Evolutionary conservation across 2,329 filamentous ascomycete species (phyloP), one percentile per base, ranked within the genome.

Genomic region (Fusarium illudens): DNA sequence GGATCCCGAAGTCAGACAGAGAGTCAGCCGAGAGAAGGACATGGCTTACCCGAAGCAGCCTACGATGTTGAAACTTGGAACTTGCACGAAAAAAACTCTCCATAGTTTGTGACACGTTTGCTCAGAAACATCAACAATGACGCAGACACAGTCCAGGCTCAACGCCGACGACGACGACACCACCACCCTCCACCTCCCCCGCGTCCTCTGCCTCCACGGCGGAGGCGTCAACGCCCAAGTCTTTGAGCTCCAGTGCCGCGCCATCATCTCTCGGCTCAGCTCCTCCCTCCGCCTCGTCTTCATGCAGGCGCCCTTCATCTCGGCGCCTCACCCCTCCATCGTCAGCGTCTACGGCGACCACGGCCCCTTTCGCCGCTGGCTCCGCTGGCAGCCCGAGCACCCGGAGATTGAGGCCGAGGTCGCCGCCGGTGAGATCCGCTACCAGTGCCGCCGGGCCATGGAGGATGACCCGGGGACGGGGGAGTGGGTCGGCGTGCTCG

Each of bases 201-300:
- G 91, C 62, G 88, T 94, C 70, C 89, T 94, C 70, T 94, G 91
- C 79, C 87, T 94, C n/a, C 92, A 94, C 77, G 92, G 92, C 75
- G 92, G 91, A 72, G 92, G 92, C 64, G 88, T 90, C 67, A 93
- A 91, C 73, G 89, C 85, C n/a, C 75, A 83, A 37, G 87, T 93
- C 76, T 94, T 94, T 81, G 81, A 84, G 64, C 77, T 85, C 11
- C 92, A 94, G 79, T 87, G 88, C 70, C 90, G 92, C 65, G 81
- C 81, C 66, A 71, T 87, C 56, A 76, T 78, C 51, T 68, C 75
- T 29, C 76, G 74, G 25, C 84, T 93, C 1, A 75, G 79, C 44
- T 76, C 83, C 7, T 78, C 84, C 46, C 93, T 93, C 77, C 88
- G 92, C 37, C 84, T 94, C 67, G 88, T 91, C 73, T 95, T 91